A percentile compares a stretch with the other conserved stretches of the same genome.
These are phyloP conservation scores for Zygosaccharomyces sapae DNA, from an alignment of 1,139 yeast genomes.

Conservation along the genomic window DNA sequence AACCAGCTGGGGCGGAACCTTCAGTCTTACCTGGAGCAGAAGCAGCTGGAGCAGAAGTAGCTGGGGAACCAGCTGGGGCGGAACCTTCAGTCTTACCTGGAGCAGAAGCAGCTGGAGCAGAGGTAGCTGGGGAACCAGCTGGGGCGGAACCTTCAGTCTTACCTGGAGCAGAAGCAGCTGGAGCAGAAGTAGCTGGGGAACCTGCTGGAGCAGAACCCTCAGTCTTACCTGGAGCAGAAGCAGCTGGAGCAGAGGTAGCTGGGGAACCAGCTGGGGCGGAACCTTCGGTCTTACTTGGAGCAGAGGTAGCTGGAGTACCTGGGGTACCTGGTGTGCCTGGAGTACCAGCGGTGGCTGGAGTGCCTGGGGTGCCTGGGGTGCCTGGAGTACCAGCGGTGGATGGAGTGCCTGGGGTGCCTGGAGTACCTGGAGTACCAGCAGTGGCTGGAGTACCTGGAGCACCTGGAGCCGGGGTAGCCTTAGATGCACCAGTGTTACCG, in stretches of 20 bases:
- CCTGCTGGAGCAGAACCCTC: neutral
- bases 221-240: constrained; percentile 8
- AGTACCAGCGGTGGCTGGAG: constrained; percentile 7
- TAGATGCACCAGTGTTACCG: constrained; percentile 11
- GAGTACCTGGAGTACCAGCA: constrained; percentile 14
- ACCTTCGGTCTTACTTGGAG: neutral
- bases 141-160: constrained; percentile 13
- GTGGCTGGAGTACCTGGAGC: constrained; percentile 9
- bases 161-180: neutral
- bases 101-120: constrained; percentile 3
- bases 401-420: constrained; percentile 12
- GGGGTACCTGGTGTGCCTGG: constrained; percentile 9
- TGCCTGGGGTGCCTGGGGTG: constrained; percentile 11
- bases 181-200: constrained; percentile 4
- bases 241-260: constrained; percentile 5
- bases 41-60: constrained; percentile 12
- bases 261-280: neutral
- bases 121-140: constrained; percentile 20
- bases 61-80: neutral
- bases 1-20: constrained; percentile 10
- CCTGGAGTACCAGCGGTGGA: constrained; percentile 12
- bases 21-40: constrained; percentile 11
- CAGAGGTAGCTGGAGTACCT: neutral
- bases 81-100: constrained; percentile 11
- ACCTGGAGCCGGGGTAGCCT: constrained; percentile 14